Percentiles rank a stretch among this genome's conserved stretches.
These are phyloP conservation scores for Xylariaceae sp. DNA, from an alignment of 2,329 filamentous ascomycete genomes.

Conservation along the genomic window DNA sequence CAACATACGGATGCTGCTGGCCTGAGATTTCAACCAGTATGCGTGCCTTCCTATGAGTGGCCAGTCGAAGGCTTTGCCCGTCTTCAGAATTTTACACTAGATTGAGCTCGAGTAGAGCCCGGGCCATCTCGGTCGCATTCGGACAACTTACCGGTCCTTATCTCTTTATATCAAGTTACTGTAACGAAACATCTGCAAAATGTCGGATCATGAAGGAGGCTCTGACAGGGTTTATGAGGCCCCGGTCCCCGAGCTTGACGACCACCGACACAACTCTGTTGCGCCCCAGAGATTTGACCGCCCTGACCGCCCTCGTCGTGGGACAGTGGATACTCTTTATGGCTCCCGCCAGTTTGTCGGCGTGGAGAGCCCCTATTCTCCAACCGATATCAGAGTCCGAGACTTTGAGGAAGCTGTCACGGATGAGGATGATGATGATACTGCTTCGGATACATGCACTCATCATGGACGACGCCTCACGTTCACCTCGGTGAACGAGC, in stretches of 20 bases:
- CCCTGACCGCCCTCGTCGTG: conserved; percentile 57
- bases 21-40: conserved; percentile 27
- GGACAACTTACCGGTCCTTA: too few relatives aligned
- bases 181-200: conserved; percentile 43
- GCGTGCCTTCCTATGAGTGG: conserved; percentile 29
- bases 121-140: too few relatives aligned
- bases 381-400: conserved; percentile 46
- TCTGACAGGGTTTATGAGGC: conserved; percentile 63
- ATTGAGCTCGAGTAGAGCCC: too few relatives aligned
- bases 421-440: conserved; percentile 61
- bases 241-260: conserved; percentile 76
- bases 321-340: conserved; percentile 68
- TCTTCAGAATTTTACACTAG: conserved; percentile 1
- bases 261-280: conserved; percentile 68
- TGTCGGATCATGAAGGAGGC: conserved; percentile 63
- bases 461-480: conserved; percentile 50
- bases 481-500: conserved; percentile 50
- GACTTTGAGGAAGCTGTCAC: conserved; percentile 84
- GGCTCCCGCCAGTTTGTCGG: conserved; percentile 43
- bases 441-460: conserved; percentile 35
- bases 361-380: conserved; percentile 35
- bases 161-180: too few relatives aligned
- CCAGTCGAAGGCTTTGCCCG: conserved; percentile 29
- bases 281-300: conserved; percentile 56
- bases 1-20: conserved; percentile 25